Conservation (phyloP, 176 grass and related monocot genomes). For the Coix lacrymajobi region DNA sequence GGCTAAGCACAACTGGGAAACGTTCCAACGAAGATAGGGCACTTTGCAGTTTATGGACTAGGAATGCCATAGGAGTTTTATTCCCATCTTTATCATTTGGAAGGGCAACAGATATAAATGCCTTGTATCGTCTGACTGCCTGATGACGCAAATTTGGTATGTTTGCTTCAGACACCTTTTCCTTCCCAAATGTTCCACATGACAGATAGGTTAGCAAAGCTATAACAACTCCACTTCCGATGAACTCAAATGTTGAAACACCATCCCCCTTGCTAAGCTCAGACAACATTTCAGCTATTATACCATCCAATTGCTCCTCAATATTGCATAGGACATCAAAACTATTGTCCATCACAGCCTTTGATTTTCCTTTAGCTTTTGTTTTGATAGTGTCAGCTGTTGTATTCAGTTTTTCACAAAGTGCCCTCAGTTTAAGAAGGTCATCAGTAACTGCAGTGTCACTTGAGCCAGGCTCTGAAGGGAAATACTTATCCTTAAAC, state of each 20-base stretch:
- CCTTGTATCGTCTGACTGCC: constrained; percentile 65
- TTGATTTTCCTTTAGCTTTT: constrained; percentile 82
- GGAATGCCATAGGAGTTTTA: constrained; percentile 51
- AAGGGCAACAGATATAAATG: constrained; percentile 66
- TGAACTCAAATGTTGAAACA: constrained; percentile 94
- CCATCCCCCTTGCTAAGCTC: constrained; percentile 80
- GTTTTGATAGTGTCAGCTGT: constrained; percentile 44
- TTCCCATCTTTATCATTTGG: constrained; percentile 35
- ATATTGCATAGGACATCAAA: constrained; percentile 45
- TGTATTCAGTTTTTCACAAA: constrained; percentile 66
- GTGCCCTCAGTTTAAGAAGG: constrained; percentile 52
- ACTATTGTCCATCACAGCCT: constrained; percentile 30
- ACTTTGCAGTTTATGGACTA: constrained; percentile 85
- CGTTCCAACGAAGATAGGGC: constrained; percentile 73
- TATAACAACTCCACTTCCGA: constrained; percentile 68
- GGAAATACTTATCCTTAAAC: constrained; percentile 85
- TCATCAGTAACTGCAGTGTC: constrained; percentile 76
- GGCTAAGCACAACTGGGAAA: constrained; percentile 75
- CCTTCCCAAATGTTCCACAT: constrained; percentile 71
- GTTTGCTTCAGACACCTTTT: constrained; percentile 57
- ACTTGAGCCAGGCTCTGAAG: constrained; percentile 44
- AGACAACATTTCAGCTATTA: constrained; percentile 56
- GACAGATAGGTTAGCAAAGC: constrained; percentile 76
- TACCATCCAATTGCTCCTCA: constrained; percentile 59
- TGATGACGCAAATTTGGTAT: constrained; percentile 60